A percentile compares a stretch with the other conserved stretches of the same genome.
phyloP scores from a whole-genome alignment of 768 basidiomycete species.

The Tylopilus plumbeoviolaceoides region DNA sequence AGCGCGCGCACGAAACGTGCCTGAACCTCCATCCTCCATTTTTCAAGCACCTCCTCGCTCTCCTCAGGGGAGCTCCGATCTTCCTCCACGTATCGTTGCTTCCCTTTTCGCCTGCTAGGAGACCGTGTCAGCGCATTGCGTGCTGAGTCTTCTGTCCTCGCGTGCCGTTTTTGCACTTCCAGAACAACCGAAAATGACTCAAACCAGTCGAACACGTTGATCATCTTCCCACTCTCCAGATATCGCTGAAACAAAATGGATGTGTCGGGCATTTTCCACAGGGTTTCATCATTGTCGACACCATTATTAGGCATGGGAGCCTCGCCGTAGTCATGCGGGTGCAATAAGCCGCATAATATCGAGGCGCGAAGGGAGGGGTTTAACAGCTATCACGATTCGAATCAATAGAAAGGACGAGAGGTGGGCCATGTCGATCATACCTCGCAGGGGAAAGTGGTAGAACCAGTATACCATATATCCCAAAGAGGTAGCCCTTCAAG shows the following conservation, averaged over 20 bases:
- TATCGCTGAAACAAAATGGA: constrained; percentile 76
- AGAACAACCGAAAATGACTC: constrained; percentile 68
- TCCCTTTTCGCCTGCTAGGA: constrained; percentile 24
- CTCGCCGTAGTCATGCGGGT: constrained; percentile 47
- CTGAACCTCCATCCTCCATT: constrained; percentile 63
- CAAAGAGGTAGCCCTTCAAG: constrained; percentile 54
- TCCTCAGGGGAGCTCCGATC: constrained; percentile 10
- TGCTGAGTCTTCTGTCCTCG: neutral
- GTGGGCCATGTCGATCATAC: constrained; percentile 32
- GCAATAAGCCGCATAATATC: constrained; percentile 55
- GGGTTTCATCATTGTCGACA: constrained; percentile 24
- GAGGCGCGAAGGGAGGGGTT: constrained; percentile 68
- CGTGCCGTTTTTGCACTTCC: constrained; percentile 46
- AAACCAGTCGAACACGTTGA: constrained; percentile 89
- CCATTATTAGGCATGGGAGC: constrained; percentile 1
- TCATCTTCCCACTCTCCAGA: constrained; percentile 73
- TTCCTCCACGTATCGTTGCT: constrained; percentile 23
- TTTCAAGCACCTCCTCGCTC: constrained; percentile 38
- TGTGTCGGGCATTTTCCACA: constrained; percentile 65
- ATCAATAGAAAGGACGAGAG: neutral
- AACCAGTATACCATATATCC: constrained; percentile 73
- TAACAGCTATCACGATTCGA: constrained; percentile 43
- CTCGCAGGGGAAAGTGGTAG: constrained; percentile 62
- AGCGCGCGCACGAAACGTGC: constrained; percentile 75
- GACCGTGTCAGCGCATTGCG: constrained; percentile 3